phyloP scores from a whole-genome alignment of 2,329 filamentous ascomycete species.

The Xylaria sp. region DNA sequence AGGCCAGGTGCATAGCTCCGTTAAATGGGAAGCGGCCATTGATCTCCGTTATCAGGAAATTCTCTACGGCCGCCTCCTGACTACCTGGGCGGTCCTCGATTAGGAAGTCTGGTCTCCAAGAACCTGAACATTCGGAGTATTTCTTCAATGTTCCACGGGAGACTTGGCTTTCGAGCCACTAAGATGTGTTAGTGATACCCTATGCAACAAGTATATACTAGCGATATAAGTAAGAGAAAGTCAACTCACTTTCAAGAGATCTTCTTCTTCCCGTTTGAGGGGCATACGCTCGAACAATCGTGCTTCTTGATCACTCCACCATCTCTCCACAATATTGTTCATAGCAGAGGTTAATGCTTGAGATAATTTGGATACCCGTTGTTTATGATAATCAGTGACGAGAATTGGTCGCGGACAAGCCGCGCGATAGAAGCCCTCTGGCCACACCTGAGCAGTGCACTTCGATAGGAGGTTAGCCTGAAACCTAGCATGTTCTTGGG shows the following conservation, averaged over 20 bases:
- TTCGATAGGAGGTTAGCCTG: constrained; percentile 20
- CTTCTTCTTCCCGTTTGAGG: constrained; percentile 47
- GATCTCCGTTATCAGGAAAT: constrained; percentile 53
- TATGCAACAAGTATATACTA: not conserved
- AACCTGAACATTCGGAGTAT: constrained; percentile 45
- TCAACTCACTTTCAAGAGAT: constrained; percentile 45
- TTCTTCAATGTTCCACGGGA: constrained; percentile 39
- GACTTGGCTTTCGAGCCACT: constrained; percentile 50
- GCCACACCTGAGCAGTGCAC: constrained; percentile 46
- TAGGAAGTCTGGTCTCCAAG: constrained; percentile 55
- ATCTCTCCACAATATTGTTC: constrained; percentile 52
- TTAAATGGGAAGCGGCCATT: constrained; percentile 57
- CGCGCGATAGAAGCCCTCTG: constrained; percentile 42
- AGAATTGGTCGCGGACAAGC: constrained; percentile 52
- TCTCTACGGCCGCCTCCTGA: constrained; percentile 33
- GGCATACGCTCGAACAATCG: constrained; percentile 51
- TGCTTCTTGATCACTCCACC: constrained; percentile 52
- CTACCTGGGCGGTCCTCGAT: constrained; percentile 45
- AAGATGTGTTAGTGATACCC: not conserved
- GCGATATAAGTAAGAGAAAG: not conserved
- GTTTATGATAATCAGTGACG: constrained; percentile 46
- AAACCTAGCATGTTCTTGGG: constrained; percentile 11
- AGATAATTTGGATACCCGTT: constrained; percentile 47
- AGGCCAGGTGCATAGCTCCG: constrained; percentile 48
- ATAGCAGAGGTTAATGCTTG: constrained; percentile 49